Base-by-base conservation (phyloP, 805 yeast species). In the Maudiozyma serrabonitensis region DNA sequence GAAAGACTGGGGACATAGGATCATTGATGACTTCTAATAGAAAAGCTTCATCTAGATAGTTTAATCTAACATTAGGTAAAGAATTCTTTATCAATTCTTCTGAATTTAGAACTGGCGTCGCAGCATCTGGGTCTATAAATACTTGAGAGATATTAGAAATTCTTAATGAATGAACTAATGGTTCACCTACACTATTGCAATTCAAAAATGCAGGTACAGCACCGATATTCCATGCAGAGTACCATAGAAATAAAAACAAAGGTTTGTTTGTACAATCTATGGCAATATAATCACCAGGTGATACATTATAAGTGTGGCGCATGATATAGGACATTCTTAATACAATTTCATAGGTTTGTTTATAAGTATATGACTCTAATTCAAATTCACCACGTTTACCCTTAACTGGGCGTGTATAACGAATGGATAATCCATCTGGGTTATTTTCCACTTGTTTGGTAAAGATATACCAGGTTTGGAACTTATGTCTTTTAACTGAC, bases 151-250 rank as follows among this genome's bases (percentile, higher is more conserved):
- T 75, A 12, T 76, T 68, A n/a, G 89, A 82, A 25, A 83, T 77
- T 54, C 78, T 78, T 57, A 91, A 70, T 54, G 95, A 87, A 68
- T 91, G 97, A 13, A 80, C 78, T 55, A 90, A 73, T 1, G 95
- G 84, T 46, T 75, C 74, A 25, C 87, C 89, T 47, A 75, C 72
- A 45, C 84, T 74, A 64, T 89, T 90, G 69, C 81, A 87, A 69
- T 90, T 90, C 59, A 91, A 69, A 57, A 91, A 84, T 0, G 95
- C 89, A 0, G 96, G 96, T 8, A 75, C 66, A 0, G 95, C 96
- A 41, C 97, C 97, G 48, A 90, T 73, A 59, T 87, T 86, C 96
- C 96, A 90, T 45, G 85, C 68, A 0, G 96, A 85, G 48, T 86
- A 74, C 95, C 96, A 87, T 40, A 85, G 62, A 48, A 89, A 74